Percentiles rank a stretch among this genome's conserved stretches.
Evolutionary conservation across 139 green algal genomes (phyloP).

Genomic region (Auxenochlorella pyrenoidosa): DNA sequence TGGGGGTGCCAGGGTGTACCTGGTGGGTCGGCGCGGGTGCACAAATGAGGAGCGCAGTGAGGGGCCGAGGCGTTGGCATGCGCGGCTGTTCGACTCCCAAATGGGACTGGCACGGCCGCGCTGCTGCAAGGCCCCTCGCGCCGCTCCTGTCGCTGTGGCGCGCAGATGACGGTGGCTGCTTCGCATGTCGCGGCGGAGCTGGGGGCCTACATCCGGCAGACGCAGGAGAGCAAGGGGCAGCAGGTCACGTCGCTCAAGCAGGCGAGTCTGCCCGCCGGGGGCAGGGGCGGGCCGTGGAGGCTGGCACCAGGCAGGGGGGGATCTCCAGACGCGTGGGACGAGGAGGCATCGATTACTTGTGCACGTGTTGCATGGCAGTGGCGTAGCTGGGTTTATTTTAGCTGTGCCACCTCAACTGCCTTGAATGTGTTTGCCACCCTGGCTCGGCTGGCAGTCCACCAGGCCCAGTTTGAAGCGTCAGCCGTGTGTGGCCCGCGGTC

Average conservation of each 20-base stretch:
- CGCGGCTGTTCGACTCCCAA: background rate
- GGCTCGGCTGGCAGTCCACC: background rate
- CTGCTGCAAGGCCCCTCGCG: background rate
- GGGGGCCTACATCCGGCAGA: constrained; percentile 58
- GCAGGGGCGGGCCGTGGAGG: background rate
- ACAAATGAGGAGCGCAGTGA: no score
- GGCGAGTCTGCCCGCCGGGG: background rate
- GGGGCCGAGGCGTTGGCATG: background rate
- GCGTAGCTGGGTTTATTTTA: no score
- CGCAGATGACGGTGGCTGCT: constrained; percentile 40
- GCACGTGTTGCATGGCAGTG: no score
- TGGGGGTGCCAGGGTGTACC: no score
- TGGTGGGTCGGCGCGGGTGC: background rate
- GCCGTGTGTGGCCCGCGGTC: no score
- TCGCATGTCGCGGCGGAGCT: constrained; percentile 51
- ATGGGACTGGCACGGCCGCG: no score
- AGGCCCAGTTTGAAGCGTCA: background rate
- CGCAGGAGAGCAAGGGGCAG: constrained; percentile 35
- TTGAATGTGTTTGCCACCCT: no score
- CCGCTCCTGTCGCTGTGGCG: background rate
- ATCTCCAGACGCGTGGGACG: background rate
- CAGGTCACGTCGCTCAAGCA: constrained; percentile 72
- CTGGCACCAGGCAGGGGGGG: no score
- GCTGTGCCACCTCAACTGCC: no score
- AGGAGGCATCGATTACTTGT: no score